phyloP scores from a whole-genome alignment of 164 flowering plant species.

The Cinnamomum micranthum region DNA sequence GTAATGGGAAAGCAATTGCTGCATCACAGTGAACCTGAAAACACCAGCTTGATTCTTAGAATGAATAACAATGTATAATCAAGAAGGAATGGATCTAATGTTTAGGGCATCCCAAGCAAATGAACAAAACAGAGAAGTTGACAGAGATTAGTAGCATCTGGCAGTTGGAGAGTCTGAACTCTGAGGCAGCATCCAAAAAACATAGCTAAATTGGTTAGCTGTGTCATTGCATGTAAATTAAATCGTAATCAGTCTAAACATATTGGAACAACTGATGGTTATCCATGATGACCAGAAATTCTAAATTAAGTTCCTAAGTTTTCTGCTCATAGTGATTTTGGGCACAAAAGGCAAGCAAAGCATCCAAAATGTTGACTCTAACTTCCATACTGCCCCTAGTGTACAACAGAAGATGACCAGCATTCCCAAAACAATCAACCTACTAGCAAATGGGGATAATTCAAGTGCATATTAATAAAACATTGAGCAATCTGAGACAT shows the following conservation, averaged over 20 bases:
- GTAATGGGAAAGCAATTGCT: constrained; percentile 84
- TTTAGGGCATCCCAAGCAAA: background rate
- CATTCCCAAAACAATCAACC: too few relatives aligned
- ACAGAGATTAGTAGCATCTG: background rate
- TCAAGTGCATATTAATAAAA: too few relatives aligned
- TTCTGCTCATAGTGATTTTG: background rate
- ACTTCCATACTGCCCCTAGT: background rate
- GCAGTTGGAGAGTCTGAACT: background rate
- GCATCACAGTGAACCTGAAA: constrained; percentile 94
- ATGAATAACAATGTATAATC: background rate
- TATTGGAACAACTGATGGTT: background rate
- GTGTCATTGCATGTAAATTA: background rate
- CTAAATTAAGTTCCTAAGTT: background rate
- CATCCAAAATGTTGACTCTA: background rate
- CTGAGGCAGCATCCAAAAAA: too few relatives aligned
- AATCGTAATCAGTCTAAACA: background rate
- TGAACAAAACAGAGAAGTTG: background rate
- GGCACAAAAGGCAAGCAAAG: background rate
- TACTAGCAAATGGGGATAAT: too few relatives aligned
- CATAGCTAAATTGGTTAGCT: background rate
- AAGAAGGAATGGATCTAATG: background rate
- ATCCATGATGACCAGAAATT: background rate
- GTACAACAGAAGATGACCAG: background rate
- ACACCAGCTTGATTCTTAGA: background rate
- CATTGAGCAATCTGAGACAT: background rate